Evolutionary conservation across 73 alveolate genomes (phyloP).

Genomic region (Effrenium voratum): DNA sequence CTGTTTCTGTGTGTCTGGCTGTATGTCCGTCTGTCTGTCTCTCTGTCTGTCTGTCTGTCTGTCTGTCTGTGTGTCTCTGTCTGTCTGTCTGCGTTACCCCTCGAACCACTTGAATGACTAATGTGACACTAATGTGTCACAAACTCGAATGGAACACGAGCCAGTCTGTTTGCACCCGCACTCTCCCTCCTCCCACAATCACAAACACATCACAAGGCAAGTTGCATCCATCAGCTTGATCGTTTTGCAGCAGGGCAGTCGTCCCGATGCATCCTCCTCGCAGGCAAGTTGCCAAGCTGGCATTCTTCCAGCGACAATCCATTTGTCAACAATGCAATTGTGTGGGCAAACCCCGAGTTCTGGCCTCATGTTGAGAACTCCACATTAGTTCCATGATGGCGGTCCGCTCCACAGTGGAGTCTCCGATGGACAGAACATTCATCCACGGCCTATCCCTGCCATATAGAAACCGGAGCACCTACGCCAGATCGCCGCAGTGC

Average conservation of each 20-base stretch:
- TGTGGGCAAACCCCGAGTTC: too few relatives aligned
- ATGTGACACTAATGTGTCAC: too few relatives aligned
- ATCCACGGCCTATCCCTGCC: conserved; percentile 75
- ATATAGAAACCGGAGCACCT: conserved; percentile 54
- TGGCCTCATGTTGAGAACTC: conserved; percentile 51
- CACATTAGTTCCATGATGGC: conserved; percentile 88
- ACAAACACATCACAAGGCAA: neutral
- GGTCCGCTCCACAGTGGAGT: conserved; percentile 79
- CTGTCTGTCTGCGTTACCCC: too few relatives aligned
- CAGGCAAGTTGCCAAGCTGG: neutral
- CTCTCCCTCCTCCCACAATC: too few relatives aligned
- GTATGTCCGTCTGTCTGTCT: neutral
- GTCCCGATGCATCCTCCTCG: conserved; percentile 49
- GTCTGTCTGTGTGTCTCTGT: neutral
- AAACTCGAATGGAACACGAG: too few relatives aligned
- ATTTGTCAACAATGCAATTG: neutral
- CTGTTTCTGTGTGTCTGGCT: too few relatives aligned
- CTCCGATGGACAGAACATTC: conserved; percentile 82
- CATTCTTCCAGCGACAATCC: neutral
- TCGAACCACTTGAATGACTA: too few relatives aligned
- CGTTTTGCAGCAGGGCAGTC: conserved; percentile 64
- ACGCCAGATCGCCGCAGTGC: neutral
- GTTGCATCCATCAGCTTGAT: conserved; percentile 63
- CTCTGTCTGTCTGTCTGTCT: neutral
- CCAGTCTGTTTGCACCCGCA: too few relatives aligned